Evolutionary conservation across 495 filamentous ascomycete genomes (phyloP).

Genomic region (Corynascus novoguineensis): DNA sequence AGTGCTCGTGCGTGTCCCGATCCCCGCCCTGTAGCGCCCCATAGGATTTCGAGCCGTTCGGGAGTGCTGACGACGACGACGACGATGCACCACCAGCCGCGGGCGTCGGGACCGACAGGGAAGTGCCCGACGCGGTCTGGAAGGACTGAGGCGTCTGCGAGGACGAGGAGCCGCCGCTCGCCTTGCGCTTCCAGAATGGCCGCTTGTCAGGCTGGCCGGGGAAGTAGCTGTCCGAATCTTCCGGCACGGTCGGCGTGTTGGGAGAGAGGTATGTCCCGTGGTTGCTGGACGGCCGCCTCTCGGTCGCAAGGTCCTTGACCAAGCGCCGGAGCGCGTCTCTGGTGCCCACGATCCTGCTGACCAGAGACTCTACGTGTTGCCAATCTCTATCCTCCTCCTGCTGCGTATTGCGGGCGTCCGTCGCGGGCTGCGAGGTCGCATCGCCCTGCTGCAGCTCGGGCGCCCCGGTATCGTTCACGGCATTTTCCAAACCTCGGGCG

Average conservation of each 20-base stretch:
- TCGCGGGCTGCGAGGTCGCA: constrained; percentile 12
- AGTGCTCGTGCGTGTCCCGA: constrained; percentile 64
- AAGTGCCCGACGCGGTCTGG: constrained; percentile 45
- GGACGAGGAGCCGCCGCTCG: constrained; percentile 41
- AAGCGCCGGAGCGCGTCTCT: constrained; percentile 80
- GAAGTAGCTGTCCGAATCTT: constrained; percentile 45
- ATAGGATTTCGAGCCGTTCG: constrained; percentile 33
- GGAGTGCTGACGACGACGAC: constrained; percentile 28
- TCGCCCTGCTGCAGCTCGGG: constrained; percentile 17
- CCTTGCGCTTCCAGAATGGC: constrained; percentile 89
- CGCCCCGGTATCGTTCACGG: constrained; percentile 26
- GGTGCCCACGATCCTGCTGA: constrained; percentile 77
- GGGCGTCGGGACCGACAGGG: constrained; percentile 55
- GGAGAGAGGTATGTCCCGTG: constrained; percentile 37
- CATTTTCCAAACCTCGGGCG: constrained; percentile 42
- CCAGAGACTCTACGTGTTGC: constrained; percentile 73
- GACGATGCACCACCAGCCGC: no score
- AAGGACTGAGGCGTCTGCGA: constrained; percentile 40
- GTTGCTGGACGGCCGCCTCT: constrained; percentile 37
- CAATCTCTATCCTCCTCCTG: constrained; percentile 73
- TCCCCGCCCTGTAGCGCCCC: constrained; percentile 39
- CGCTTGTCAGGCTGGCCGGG: constrained; percentile 40
- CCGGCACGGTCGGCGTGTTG: constrained; percentile 33
- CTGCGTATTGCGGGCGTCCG: constrained; percentile 22
- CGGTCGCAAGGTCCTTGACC: constrained; percentile 73